Base-by-base conservation (phyloP, 495 filamentous ascomycete genomes). In the Sphaerosporella brunnea region DNA sequence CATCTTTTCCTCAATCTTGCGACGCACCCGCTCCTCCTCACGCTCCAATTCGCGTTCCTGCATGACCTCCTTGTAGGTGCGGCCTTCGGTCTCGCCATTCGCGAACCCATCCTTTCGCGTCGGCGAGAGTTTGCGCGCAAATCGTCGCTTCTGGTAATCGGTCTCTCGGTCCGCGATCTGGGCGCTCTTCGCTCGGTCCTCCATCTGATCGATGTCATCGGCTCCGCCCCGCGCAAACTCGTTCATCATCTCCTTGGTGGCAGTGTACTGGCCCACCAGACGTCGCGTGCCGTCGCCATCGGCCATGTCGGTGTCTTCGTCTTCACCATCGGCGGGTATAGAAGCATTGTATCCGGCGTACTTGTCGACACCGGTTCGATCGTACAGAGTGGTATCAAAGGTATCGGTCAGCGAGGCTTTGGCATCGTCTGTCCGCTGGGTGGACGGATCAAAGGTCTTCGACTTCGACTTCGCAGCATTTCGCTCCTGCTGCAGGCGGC, bases 261-360 rank as follows among this genome's bases (percentile, higher is more conserved):
- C 92, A 10, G 92, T 99, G 65, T 96, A 99, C 65, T 99, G 92
- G 49, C 87, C 92, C 23, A 96, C 85, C 49, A 99, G 68, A 55
- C 80, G 75, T 59, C 82, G 74, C 54, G 76, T 74, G 45, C 71
- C 77, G 59, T 82, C 78, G 52, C 66, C 77, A 60, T 84, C 78
- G 52, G 69, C 77, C 73, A 86, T 85, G 38, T 73, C 71, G 66
- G 83, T 84, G 28, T 83, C 79, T 28, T 85, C 85, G 57, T 92
- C 86, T 30, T 77, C 80, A 61, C 77, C 82, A 63, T 76, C 78
- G 9, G 75, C 74, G 32, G 90, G 80, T 53, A 99, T 90, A 16
- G 84, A 84, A 1, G 73, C 80, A 61, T 87, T 80, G 64, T 96
- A 99, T 48, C 87, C 90, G 19, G 84, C 78, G 65, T 77, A 99